Evolutionary conservation across 78 protist species (phyloP), one percentile per base, ranked within the genome.

Genomic region (Polysphondylium violaceum): DNA sequence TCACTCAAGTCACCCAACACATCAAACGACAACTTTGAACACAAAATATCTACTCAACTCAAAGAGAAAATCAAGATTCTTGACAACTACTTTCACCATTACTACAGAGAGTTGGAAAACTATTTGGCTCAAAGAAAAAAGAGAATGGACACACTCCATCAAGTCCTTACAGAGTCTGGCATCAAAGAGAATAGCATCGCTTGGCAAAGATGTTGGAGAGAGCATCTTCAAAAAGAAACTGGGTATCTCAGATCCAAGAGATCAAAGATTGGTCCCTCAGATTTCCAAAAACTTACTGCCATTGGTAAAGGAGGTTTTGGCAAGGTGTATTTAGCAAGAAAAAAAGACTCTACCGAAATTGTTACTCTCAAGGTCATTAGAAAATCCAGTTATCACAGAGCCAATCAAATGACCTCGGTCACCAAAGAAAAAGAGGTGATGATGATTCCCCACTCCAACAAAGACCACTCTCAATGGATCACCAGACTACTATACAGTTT

Each of bases 291-390:
- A 25, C 51, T 83, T 2, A 64, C 91, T 11, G 61, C 64, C 7
- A 83, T 83, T 43, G 91, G 91, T 8, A 83, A 83, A 50, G 91
- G 91, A 31, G 91, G 91, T 8, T 83, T 83, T 58, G 91, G 91
- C 31, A 69, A 83, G 16, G 91, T 83, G 7, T 83, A 69, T 43
- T 40, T 83, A n/a, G 91, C 91, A 7, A 67, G 56, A 56, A 83
- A 83, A 31, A 83, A 83, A 25, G 91, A 83, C 29, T 41, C 81
- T 4, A 69, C 55, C 35, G 91, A 83, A 59, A 69, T 83, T 59
- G 79, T 83, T 19, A 83, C 91, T 14, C 38, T 83, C 3, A 83
- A 83, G 6, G 91, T 83, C 3, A 83, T 83, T 44, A 44, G 79
- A 67, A 83, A 83, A 27, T 38, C 68, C 2, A 40, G 61, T 0